A percentile compares a stretch with the other conserved stretches of the same genome.
These are phyloP conservation scores for Cylindrotheca closterium DNA, from an alignment of 108 stramenopile species.

Conservation along the genomic window DNA sequence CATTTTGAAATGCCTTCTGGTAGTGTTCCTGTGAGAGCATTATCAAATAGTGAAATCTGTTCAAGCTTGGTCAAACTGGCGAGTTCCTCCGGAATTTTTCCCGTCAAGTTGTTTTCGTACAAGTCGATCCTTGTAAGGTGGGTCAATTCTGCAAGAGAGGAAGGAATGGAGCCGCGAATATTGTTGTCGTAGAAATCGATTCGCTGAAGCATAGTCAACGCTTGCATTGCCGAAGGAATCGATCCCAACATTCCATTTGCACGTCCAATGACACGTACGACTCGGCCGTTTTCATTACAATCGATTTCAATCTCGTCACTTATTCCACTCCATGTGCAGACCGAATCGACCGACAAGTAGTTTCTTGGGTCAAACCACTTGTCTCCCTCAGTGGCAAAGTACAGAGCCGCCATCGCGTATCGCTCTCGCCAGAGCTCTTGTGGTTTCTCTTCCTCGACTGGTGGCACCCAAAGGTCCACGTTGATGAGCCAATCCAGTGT, in stretches of 20 bases:
- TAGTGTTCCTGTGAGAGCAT: conserved; percentile 29
- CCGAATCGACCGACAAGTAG: conserved; percentile 26
- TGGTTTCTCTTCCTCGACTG: no score
- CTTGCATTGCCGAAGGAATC: conserved; percentile 25
- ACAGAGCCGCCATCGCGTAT: conserved; percentile 40
- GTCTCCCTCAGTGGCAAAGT: conserved; percentile 40
- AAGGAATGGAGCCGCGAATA: conserved; percentile 29
- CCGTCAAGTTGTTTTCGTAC: conserved; percentile 32
- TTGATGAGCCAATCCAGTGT: no score
- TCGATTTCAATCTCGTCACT: no score
- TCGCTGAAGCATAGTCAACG: conserved; percentile 14
- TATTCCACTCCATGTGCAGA: conserved; percentile 50
- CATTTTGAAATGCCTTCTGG: conserved; percentile 20
- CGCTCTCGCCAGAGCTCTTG: no score
- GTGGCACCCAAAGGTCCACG: no score
- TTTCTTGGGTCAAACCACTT: conserved; percentile 16
- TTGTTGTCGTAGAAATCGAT: conserved; percentile 29
- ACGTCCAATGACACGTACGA: conserved; percentile 1
- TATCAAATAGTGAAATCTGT: conserved; percentile 19
- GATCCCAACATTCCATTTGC: conserved; percentile 30
- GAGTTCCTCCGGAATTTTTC: conserved; percentile 32
- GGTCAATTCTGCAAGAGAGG: conserved; percentile 10
- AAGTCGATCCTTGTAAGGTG: conserved; percentile 36
- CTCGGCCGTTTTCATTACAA: background rate
- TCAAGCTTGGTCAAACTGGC: conserved; percentile 11